Conservation (phyloP, 768 basidiomycete species). For the Psilocybe sp. region DNA sequence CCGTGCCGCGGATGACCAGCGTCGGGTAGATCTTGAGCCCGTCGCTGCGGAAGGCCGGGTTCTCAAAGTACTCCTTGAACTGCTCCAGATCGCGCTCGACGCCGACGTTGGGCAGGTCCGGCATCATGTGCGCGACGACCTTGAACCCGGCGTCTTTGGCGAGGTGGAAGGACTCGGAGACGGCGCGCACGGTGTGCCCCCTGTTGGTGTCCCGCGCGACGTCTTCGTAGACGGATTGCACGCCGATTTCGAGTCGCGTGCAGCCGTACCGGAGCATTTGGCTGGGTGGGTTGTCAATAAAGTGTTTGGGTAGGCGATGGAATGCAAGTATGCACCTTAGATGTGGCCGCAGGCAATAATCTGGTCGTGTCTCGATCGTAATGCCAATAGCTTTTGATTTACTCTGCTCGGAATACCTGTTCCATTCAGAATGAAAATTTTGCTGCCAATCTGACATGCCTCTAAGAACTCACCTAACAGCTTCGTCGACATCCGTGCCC, state of each 20-base stretch:
- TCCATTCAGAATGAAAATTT: background rate
- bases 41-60: conserved; percentile 94
- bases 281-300: conserved; percentile 34
- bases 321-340: conserved; percentile 53
- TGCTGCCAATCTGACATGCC: background rate
- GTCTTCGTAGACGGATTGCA: conserved; percentile 99
- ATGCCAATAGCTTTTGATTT: conserved; percentile 99
- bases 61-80: conserved; percentile 99
- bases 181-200: conserved; percentile 96
- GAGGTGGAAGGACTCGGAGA: conserved; percentile 95
- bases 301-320: background rate
- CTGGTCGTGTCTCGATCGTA: conserved; percentile 97
- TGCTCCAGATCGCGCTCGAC: conserved; percentile 96
- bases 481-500: conserved; percentile 91
- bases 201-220: conserved; percentile 98
- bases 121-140: conserved; percentile 99
- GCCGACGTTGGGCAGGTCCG: conserved; percentile 96
- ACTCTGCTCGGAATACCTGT: conserved; percentile 90
- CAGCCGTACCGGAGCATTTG: conserved; percentile 99
- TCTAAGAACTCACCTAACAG: conserved; percentile 59
- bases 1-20: conserved; percentile 94
- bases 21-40: conserved; percentile 99
- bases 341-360: conserved; percentile 97
- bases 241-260: conserved; percentile 96
- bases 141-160: conserved; percentile 99